Percentiles rank a stretch among this genome's conserved stretches.
phyloP scores from a whole-genome alignment of 2,329 filamentous ascomycete species.

The Stagonosporopsis chrysanthemi region DNA sequence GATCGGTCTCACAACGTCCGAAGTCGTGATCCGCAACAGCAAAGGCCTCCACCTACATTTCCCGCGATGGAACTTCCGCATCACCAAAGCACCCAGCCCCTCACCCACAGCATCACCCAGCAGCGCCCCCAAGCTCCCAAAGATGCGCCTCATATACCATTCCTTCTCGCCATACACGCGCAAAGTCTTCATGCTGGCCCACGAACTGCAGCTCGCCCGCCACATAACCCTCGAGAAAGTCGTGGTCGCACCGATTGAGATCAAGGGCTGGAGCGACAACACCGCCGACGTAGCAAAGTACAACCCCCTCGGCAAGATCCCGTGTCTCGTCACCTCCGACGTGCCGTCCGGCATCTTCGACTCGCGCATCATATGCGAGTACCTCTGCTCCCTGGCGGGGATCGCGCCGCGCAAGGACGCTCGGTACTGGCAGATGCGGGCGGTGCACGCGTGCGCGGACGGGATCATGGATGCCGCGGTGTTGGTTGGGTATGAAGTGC shows the following conservation, averaged over 20 bases:
- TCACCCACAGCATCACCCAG: not conserved
- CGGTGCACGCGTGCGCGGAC: constrained; percentile 38
- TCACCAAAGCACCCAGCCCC: constrained; percentile 22
- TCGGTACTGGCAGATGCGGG: constrained; percentile 31
- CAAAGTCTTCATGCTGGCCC: constrained; percentile 41
- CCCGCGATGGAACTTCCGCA: constrained; percentile 50
- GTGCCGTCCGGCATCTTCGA: constrained; percentile 40
- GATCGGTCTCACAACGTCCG: constrained; percentile 37
- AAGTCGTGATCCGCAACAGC: constrained; percentile 39
- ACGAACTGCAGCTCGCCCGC: constrained; percentile 35
- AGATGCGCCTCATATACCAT: constrained; percentile 45
- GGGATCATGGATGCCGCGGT: constrained; percentile 43
- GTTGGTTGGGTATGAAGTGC: constrained; percentile 37
- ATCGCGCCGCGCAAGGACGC: constrained; percentile 22
- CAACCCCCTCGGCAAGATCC: constrained; percentile 45
- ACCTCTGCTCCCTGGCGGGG: constrained; percentile 25
- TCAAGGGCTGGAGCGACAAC: constrained; percentile 43
- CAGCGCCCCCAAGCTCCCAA: constrained; percentile 16
- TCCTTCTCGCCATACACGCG: constrained; percentile 36
- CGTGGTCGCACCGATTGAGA: constrained; percentile 39
- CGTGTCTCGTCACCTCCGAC: constrained; percentile 35
- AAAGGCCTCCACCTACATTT: constrained; percentile 46
- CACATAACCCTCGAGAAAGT: constrained; percentile 40
- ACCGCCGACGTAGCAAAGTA: constrained; percentile 34
- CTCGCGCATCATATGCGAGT: constrained; percentile 41